phyloP scores from a whole-genome alignment of 495 filamentous ascomycete species.

The Aspergillus ostianus region DNA sequence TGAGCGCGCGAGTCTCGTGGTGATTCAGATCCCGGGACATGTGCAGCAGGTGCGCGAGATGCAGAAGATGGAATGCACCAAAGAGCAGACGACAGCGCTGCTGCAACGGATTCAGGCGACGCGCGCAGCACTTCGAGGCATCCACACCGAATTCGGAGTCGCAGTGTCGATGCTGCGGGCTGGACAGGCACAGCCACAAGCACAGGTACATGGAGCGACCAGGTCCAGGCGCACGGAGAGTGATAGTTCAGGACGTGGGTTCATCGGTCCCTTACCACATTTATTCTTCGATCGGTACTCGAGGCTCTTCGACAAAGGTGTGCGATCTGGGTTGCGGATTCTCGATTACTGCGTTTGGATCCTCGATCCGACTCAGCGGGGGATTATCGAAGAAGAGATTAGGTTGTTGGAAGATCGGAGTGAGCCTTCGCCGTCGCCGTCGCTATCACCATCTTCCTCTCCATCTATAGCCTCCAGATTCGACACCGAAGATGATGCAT shows the following conservation, averaged over 20 bases:
- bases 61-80: conserved; percentile 1
- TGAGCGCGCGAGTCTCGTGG: conserved; percentile 28
- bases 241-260: conserved; percentile 5
- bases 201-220: too few species aligned
- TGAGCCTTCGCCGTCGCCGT: not conserved
- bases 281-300: conserved; percentile 31
- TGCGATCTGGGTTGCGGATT: conserved; percentile 24
- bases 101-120: conserved; percentile 23
- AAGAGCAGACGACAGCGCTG: conserved; percentile 8
- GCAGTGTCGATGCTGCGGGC: conserved; percentile 26
- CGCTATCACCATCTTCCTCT: not conserved
- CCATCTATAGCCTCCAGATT: not conserved
- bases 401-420: conserved; percentile 10
- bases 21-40: conserved; percentile 27
- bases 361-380: conserved; percentile 25
- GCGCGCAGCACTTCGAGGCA: conserved; percentile 25
- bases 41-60: conserved; percentile 26
- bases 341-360: conserved; percentile 28
- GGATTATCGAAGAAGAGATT: conserved; percentile 19
- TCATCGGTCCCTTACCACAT: conserved; percentile 29
- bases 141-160: conserved; percentile 29
- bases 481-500: not conserved
- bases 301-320: conserved; percentile 22
- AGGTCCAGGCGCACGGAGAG: too few species aligned
- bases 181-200: conserved; percentile 12